Percentiles rank a stretch among this genome's conserved stretches.
These are phyloP conservation scores for Hypsizygus ulmarius DNA, from an alignment of 1,284 basidiomycete species.

Conservation along the genomic window DNA sequence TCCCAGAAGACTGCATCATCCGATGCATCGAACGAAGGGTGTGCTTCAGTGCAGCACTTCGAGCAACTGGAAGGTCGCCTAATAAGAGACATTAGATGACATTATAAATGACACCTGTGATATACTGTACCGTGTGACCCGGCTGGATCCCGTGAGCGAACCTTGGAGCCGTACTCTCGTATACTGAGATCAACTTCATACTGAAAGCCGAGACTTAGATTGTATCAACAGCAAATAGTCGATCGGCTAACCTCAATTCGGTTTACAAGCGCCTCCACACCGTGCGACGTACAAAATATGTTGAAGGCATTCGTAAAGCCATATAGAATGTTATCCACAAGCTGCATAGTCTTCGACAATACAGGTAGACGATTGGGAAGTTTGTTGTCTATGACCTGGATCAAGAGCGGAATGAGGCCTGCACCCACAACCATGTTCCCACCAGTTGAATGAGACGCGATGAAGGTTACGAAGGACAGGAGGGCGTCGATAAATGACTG, in stretches of 20 bases:
- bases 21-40: conserved; percentile 92
- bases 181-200: conserved; percentile 72
- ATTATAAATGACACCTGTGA: conserved; percentile 1
- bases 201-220: conserved; percentile 32
- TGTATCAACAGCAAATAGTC: conserved; percentile 7
- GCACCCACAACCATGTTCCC: conserved; percentile 96
- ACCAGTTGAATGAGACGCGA: conserved; percentile 81
- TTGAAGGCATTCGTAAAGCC: conserved; percentile 87
- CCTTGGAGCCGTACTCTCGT: conserved; percentile 47
- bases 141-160: conserved; percentile 47
- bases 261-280: conserved; percentile 83
- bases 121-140: conserved; percentile 51
- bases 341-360: conserved; percentile 85
- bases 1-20: conserved; percentile 95
- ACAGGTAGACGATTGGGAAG: conserved; percentile 65
- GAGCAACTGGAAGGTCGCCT: conserved; percentile 67
- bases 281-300: conserved; percentile 82
- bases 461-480: conserved; percentile 83
- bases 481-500: conserved; percentile 86
- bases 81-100: conserved; percentile 1
- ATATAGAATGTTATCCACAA: conserved; percentile 92
- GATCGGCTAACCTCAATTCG: conserved; percentile 71
- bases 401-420: conserved; percentile 87
- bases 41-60: conserved; percentile 81
- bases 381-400: conserved; percentile 83